Conservation (phyloP, 495 filamentous ascomycete genomes). For the Hyphodiscus hymeniophilus region DNA sequence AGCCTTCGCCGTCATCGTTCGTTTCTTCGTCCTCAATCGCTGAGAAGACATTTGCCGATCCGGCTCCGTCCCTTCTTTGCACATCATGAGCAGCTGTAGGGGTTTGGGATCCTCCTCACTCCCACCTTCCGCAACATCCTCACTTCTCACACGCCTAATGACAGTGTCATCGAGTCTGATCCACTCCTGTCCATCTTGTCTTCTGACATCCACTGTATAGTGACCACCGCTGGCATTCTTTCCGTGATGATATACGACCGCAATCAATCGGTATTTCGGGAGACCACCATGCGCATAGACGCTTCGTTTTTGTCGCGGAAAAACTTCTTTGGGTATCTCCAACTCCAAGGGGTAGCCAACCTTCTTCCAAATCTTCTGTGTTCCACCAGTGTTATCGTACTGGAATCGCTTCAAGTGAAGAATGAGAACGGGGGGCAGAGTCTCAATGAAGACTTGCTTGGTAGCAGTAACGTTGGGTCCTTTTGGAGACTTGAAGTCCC, state of each 20-base stretch:
- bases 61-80: constrained; percentile 46
- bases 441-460: constrained; percentile 94
- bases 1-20: constrained; percentile 56
- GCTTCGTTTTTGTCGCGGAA: constrained; percentile 66
- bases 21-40: constrained; percentile 57
- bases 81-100: constrained; percentile 57
- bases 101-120: constrained; percentile 68
- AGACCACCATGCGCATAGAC: constrained; percentile 51
- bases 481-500: constrained; percentile 76
- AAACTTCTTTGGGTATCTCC: constrained; percentile 89
- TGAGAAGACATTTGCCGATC: constrained; percentile 54
- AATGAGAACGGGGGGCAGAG: constrained; percentile 83
- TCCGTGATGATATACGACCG: constrained; percentile 96
- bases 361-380: constrained; percentile 98
- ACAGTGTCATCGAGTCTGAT: constrained; percentile 91
- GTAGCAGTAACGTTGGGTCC: constrained; percentile 70
- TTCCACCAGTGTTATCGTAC: constrained; percentile 82
- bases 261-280: constrained; percentile 75
- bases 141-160: constrained; percentile 74
- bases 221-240: constrained; percentile 93
- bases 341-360: constrained; percentile 90
- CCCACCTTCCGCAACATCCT: constrained; percentile 86
- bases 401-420: constrained; percentile 96
- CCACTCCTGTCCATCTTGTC: constrained; percentile 92
- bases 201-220: constrained; percentile 91